These are phyloP conservation scores for Serendipita sp. DNA, from an alignment of 768 basidiomycete species.

Conservation along the genomic window DNA sequence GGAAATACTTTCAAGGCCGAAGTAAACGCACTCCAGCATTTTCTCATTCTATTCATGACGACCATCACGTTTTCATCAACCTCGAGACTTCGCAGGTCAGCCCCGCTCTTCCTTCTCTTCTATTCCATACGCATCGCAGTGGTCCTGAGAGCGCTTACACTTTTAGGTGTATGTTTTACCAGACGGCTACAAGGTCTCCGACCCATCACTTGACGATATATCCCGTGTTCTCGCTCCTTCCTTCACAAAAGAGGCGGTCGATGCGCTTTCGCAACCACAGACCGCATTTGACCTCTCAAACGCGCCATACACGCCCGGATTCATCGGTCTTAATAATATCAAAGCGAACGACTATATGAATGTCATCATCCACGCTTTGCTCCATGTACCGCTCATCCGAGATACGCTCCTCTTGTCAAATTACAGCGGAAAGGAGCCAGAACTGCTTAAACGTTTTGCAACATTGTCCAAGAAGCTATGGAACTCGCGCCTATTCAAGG, in stretches of 20 bases:
- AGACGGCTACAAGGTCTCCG: slow-evolving; percentile 90
- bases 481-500: slow-evolving; percentile 94
- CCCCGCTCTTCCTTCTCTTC: slow-evolving; percentile 11
- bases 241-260: slow-evolving; percentile 50
- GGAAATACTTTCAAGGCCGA: slow-evolving; percentile 97
- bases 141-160: background rate
- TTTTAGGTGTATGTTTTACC: slow-evolving; percentile 87
- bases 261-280: slow-evolving; percentile 31
- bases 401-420: slow-evolving; percentile 70
- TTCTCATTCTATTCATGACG: slow-evolving; percentile 91
- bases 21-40: slow-evolving; percentile 91
- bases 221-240: slow-evolving; percentile 74
- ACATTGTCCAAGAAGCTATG: slow-evolving; percentile 83
- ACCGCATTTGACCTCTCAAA: slow-evolving; percentile 73
- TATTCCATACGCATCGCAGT: too few relatives aligned
- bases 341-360: slow-evolving; percentile 96
- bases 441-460: slow-evolving; percentile 78
- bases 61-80: slow-evolving; percentile 97
- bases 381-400: slow-evolving; percentile 81
- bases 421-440: slow-evolving; percentile 57
- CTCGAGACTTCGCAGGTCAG: slow-evolving; percentile 80
- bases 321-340: slow-evolving; percentile 94
- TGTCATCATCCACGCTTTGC: slow-evolving; percentile 82
- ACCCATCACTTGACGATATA: slow-evolving; percentile 94
- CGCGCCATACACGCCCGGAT: slow-evolving; percentile 79